Evolutionary conservation across 768 basidiomycete species (phyloP).

Genomic region (Mycena sanguinolenta): DNA sequence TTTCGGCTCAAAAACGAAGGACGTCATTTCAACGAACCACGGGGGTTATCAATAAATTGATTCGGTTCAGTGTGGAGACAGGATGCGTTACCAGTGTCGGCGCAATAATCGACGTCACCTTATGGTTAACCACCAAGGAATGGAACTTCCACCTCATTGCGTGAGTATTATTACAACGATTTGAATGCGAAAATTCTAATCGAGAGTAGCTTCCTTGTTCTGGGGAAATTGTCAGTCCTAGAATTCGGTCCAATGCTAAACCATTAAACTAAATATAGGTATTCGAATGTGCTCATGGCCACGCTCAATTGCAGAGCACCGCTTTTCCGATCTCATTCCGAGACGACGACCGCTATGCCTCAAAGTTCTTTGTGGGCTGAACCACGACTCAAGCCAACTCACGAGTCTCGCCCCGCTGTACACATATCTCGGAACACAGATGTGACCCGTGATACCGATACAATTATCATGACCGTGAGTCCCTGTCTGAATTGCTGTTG

Average conservation of each 20-base stretch:
- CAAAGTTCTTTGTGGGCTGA: slow-evolving; percentile 20
- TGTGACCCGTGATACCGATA: too few relatives aligned
- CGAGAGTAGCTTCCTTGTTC: slow-evolving; percentile 31
- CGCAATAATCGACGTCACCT: slow-evolving; percentile 27
- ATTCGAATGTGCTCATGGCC: slow-evolving; percentile 28
- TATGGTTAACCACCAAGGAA: slow-evolving; percentile 32
- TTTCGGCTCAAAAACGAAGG: slow-evolving; percentile 34
- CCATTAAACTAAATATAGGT: slow-evolving; percentile 16
- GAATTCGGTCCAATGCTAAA: background rate
- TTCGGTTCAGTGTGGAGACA: slow-evolving; percentile 36
- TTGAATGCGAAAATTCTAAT: background rate
- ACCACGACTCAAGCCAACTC: too few relatives aligned
- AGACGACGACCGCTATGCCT: slow-evolving; percentile 2
- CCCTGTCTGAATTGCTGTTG: too few relatives aligned
- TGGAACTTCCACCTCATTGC: slow-evolving; percentile 37
- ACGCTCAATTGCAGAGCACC: slow-evolving; percentile 30
- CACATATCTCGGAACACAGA: too few relatives aligned
- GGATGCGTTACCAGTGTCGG: slow-evolving; percentile 32
- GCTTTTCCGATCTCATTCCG: slow-evolving; percentile 5
- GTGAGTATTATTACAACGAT: slow-evolving; percentile 24
- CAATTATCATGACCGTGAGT: too few relatives aligned
- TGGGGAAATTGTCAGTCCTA: slow-evolving; percentile 32
- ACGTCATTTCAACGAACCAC: slow-evolving; percentile 16
- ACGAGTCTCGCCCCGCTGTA: too few relatives aligned
- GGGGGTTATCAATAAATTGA: slow-evolving; percentile 46